Evolutionary conservation across 148 eudicot species (phyloP).

Genomic region (Selenicereus undatus): DNA sequence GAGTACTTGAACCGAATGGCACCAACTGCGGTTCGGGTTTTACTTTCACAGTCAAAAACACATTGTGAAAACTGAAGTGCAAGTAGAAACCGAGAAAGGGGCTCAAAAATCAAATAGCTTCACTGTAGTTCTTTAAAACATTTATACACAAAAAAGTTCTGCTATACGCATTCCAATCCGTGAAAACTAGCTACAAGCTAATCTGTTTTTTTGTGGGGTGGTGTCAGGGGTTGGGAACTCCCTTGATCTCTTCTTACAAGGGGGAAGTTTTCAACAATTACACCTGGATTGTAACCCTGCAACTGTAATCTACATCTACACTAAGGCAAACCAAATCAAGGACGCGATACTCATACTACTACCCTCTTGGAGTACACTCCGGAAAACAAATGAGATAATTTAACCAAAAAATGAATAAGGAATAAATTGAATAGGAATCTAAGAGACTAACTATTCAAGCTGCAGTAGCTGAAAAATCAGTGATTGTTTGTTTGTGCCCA

Average conservation of each 20-base stretch:
- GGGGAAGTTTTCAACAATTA: background rate
- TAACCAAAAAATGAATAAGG: background rate
- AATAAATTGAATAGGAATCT: constrained; percentile 29
- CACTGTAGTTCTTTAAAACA: background rate
- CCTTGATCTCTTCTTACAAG: constrained; percentile 6
- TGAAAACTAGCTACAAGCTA: background rate
- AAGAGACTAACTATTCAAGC: constrained; percentile 22
- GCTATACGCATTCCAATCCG: background rate
- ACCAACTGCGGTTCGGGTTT: no score
- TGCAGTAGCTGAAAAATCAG: constrained; percentile 23
- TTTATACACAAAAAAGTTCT: background rate
- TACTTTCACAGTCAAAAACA: background rate
- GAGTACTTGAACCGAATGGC: no score
- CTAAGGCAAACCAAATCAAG: constrained; percentile 7
- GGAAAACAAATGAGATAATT: constrained; percentile 2
- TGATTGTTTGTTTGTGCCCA: background rate
- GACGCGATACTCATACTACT: constrained; percentile 7
- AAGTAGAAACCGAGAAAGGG: background rate
- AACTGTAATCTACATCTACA: constrained; percentile 5
- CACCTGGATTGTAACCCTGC: constrained; percentile 9
- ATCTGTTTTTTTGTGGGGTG: background rate
- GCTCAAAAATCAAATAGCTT: background rate
- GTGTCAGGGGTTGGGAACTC: background rate
- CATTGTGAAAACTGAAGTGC: background rate
- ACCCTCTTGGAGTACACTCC: background rate